phyloP scores from a whole-genome alignment of 1,139 yeast species.

The Yamadazyma diospyri region DNA sequence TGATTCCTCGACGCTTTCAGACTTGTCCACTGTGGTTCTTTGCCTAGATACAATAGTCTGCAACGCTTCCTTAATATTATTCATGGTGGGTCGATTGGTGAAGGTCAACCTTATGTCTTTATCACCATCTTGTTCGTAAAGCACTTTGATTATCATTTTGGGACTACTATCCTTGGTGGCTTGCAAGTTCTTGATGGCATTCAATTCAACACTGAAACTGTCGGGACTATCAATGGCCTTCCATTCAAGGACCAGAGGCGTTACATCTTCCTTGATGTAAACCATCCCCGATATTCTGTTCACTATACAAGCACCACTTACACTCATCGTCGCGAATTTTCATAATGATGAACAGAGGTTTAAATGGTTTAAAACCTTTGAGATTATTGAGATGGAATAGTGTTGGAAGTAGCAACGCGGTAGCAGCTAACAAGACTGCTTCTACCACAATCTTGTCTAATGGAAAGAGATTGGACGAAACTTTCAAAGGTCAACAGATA shows the following conservation, averaged over 20 bases:
- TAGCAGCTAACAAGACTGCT: too few species aligned
- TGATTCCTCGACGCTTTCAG: constrained; percentile 7
- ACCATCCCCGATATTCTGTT: constrained; percentile 68
- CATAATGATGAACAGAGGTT: too few species aligned
- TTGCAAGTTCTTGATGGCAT: constrained; percentile 57
- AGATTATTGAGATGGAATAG: neutral
- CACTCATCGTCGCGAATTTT: constrained; percentile 14
- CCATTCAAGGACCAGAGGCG: constrained; percentile 68
- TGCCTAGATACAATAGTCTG: constrained; percentile 72
- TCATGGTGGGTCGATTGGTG: constrained; percentile 72
- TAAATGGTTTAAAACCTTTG: too few species aligned
- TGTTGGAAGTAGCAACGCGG: neutral
- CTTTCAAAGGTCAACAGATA: constrained; percentile 32
- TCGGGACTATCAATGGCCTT: constrained; percentile 61
- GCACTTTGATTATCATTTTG: constrained; percentile 64
- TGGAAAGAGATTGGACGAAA: constrained; percentile 3
- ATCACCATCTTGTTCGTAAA: constrained; percentile 33
- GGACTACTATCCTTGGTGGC: constrained; percentile 73
- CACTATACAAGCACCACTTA: constrained; percentile 65
- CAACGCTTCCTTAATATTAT: constrained; percentile 62
- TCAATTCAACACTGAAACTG: constrained; percentile 46
- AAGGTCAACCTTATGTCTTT: constrained; percentile 59
- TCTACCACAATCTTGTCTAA: too few species aligned
- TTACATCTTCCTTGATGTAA: constrained; percentile 58
- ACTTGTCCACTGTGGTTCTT: constrained; percentile 41